These are phyloP conservation scores for Rhizophagus clarus DNA, from an alignment of 192 early-diverging fungal genomes.

Conservation along the genomic window DNA sequence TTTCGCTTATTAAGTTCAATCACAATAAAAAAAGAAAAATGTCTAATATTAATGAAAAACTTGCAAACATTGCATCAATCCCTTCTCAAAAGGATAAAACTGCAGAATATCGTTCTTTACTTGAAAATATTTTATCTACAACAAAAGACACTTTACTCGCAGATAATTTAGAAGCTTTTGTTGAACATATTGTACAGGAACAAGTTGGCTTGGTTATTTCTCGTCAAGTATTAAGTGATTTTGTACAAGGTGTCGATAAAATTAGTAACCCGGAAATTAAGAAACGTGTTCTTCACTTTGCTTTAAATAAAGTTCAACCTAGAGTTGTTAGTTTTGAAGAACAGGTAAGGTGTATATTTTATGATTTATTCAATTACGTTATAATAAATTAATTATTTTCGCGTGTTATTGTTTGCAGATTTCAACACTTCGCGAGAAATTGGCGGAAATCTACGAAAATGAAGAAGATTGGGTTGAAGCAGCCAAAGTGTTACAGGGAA, in stretches of 20 bases:
- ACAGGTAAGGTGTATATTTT: constrained; percentile 52
- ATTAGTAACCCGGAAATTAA: constrained; percentile 46
- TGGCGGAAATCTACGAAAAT: constrained; percentile 72
- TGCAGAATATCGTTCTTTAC: constrained; percentile 29
- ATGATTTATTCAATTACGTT: background rate
- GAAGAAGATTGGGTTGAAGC: constrained; percentile 85
- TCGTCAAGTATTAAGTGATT: constrained; percentile 73
- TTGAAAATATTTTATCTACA: constrained; percentile 12
- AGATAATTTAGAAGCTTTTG: constrained; percentile 25
- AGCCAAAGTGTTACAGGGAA: constrained; percentile 82
- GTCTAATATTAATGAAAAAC: background rate
- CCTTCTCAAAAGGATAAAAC: constrained; percentile 35
- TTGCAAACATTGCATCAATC: constrained; percentile 4
- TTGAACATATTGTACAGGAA: constrained; percentile 43
- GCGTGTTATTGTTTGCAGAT: constrained; percentile 46
- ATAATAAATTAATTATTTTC: background rate
- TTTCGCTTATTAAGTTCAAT: background rate
- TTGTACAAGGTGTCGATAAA: constrained; percentile 63
- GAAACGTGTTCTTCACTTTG: constrained; percentile 63
- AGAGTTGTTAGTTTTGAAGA: constrained; percentile 83
- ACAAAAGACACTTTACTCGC: background rate
- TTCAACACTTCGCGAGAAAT: constrained; percentile 69
- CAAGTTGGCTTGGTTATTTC: constrained; percentile 76
- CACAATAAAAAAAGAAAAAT: background rate
- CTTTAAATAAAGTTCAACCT: constrained; percentile 70